These are phyloP conservation scores for Ogataea hybrid DNA, from an alignment of 1,139 yeast genomes.

Conservation along the genomic window DNA sequence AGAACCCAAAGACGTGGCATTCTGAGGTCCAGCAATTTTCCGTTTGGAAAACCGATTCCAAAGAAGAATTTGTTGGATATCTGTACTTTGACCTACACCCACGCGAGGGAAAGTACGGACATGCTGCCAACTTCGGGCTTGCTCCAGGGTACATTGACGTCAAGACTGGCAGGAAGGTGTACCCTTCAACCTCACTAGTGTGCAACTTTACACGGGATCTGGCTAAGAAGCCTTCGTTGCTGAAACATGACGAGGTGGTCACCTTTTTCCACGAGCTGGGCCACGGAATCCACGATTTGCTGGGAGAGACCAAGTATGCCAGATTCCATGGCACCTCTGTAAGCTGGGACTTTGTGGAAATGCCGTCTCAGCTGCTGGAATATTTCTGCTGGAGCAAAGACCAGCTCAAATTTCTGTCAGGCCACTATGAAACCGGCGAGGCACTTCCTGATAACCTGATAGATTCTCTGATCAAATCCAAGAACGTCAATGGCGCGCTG, in stretches of 20 bases:
- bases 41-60: conserved; percentile 60
- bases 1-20: conserved; percentile 61
- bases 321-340: conserved; percentile 76
- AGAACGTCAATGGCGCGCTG: conserved; percentile 74
- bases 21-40: conserved; percentile 73
- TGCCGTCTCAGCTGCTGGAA: conserved; percentile 87
- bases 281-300: conserved; percentile 79
- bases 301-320: conserved; percentile 62
- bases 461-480: conserved; percentile 59
- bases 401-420: conserved; percentile 57
- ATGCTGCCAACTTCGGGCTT: conserved; percentile 79
- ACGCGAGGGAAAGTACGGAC: conserved; percentile 81
- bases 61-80: conserved; percentile 72
- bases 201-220: conserved; percentile 85
- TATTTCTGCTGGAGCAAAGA: conserved; percentile 81
- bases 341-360: conserved; percentile 84
- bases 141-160: conserved; percentile 56
- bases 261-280: conserved; percentile 91
- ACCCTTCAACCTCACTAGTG: conserved; percentile 75
- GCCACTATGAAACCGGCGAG: conserved; percentile 60
- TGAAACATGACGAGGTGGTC: conserved; percentile 75
- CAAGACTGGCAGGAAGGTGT: conserved; percentile 46
- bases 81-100: conserved; percentile 81
- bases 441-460: conserved; percentile 58
- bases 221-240: conserved; percentile 65